Percentiles rank a stretch among this genome's conserved stretches.
Conservation (phyloP, 306 rosid species). For the Sechiopsis laciniata region DNA sequence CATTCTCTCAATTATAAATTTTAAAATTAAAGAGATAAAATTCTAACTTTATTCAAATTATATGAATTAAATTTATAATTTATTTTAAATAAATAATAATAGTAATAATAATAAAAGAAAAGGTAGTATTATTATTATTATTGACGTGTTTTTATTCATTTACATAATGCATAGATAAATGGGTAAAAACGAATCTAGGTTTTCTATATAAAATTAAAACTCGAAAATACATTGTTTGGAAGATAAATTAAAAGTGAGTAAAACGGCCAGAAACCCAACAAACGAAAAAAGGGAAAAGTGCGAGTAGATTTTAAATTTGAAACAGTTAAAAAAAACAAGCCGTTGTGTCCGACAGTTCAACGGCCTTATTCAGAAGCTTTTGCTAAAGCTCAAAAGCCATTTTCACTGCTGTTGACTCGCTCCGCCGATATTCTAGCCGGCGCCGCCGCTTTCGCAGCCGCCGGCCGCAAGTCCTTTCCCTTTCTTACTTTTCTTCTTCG, state of each 20-base stretch:
- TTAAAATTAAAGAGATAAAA: no score
- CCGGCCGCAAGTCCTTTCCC: background rate
- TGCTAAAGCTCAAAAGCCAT: background rate
- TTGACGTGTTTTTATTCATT: no score
- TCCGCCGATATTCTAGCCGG: background rate
- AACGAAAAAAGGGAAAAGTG: background rate
- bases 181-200: background rate
- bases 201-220: no score
- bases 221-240: background rate
- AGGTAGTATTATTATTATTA: no score
- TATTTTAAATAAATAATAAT: no score
- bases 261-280: background rate
- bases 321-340: background rate
- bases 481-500: background rate
- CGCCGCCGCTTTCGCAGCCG: background rate
- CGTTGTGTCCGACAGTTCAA: conserved; percentile 5
- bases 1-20: no score
- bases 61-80: no score
- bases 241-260: background rate
- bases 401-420: background rate
- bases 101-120: no score
- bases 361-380: conserved; percentile 17
- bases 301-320: background rate
- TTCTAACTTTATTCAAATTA: no score
- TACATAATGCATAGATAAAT: no score